A percentile compares a stretch with the other conserved stretches of the same genome.
Conservation (phyloP, 2,329 filamentous ascomycete species). For the Aspergillus pseudoviridinutans region DNA sequence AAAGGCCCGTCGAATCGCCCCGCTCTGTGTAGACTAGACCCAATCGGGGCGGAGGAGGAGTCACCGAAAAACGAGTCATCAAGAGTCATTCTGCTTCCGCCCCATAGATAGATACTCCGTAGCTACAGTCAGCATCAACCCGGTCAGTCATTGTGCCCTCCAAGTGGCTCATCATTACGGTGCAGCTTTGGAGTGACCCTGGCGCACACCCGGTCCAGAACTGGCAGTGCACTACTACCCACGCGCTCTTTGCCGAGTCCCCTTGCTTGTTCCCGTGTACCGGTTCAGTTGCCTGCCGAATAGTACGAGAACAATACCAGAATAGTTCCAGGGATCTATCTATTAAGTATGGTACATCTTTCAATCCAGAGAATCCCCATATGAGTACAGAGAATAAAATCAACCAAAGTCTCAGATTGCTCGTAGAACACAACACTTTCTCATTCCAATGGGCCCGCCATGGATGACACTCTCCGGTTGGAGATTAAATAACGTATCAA, state of each 20-base stretch:
- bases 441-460: not conserved
- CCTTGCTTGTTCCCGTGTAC: not conserved
- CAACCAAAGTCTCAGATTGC: too few relatives aligned
- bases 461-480: not conserved
- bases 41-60: slow-evolving; percentile 13
- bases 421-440: not conserved
- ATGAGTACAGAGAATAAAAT: not conserved
- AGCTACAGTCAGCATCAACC: not conserved
- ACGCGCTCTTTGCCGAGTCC: not conserved
- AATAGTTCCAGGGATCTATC: not conserved
- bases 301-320: not conserved
- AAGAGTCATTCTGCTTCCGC: not conserved
- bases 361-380: not conserved
- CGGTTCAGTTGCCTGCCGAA: not conserved
- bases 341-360: not conserved
- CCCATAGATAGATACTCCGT: too few relatives aligned
- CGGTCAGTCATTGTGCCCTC: too few relatives aligned
- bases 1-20: slow-evolving; percentile 5
- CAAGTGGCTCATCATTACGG: not conserved
- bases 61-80: slow-evolving; percentile 12
- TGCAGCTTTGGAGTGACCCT: too few relatives aligned
- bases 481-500: not conserved
- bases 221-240: not conserved
- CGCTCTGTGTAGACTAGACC: slow-evolving; percentile 12
- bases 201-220: too few relatives aligned